Evolutionary conservation across 2,329 filamentous ascomycete species (phyloP).

Genomic region (Ilyonectria mors-panacis): DNA sequence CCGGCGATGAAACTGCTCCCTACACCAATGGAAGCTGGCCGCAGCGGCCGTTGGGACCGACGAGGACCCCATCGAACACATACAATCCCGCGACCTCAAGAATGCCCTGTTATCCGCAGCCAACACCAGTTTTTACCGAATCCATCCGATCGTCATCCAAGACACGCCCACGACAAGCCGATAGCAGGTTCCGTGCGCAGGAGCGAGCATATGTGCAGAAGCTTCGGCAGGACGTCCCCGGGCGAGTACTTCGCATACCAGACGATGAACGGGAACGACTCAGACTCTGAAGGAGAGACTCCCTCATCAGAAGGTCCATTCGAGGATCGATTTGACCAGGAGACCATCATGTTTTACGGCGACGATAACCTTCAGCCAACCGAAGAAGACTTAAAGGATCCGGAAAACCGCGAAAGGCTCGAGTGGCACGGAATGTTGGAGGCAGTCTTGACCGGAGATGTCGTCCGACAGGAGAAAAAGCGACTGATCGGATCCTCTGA

Average conservation of each 20-base stretch:
- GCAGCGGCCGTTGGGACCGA: conserved; percentile 78
- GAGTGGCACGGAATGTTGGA: conserved; percentile 99
- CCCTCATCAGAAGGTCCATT: conserved; percentile 87
- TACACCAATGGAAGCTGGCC: conserved; percentile 61
- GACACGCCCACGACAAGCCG: conserved; percentile 63
- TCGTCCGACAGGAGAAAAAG: conserved; percentile 98
- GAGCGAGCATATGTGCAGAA: conserved; percentile 96
- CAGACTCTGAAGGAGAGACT: conserved; percentile 92
- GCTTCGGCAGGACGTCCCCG: conserved; percentile 79
- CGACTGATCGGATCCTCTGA: conserved; percentile 85
- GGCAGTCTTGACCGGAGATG: conserved; percentile 94
- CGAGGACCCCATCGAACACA: conserved; percentile 83
- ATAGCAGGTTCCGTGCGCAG: conserved; percentile 69
- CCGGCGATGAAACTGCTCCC: conserved; percentile 47
- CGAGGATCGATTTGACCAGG: conserved; percentile 91
- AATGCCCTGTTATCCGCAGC: conserved; percentile 59
- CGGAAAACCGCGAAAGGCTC: conserved; percentile 87
- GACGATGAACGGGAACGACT: conserved; percentile 76
- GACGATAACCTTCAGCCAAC: conserved; percentile 92
- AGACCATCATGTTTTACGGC: conserved; percentile 92
- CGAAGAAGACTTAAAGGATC: conserved; percentile 89
- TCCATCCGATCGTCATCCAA: conserved; percentile 67
- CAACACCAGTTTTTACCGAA: conserved; percentile 60
- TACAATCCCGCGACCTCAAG: conserved; percentile 80
- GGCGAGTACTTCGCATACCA: conserved; percentile 81